Conservation (phyloP, 352 stramenopile genomes). For the Phytophthora fragariae region DNA sequence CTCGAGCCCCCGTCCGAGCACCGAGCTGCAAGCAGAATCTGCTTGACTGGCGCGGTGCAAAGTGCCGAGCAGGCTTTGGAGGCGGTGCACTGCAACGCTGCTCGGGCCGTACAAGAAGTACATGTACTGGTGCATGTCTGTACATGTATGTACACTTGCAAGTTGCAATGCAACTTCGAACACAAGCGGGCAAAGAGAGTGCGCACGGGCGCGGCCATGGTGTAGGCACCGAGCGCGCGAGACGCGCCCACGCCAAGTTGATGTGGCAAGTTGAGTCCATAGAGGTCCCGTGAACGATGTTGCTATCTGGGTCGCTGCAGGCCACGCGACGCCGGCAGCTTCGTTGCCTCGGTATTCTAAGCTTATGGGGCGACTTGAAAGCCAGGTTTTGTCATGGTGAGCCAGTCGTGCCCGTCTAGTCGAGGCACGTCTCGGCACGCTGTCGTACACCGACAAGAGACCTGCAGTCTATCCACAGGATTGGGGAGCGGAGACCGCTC, state of each 20-base stretch:
- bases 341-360: no score
- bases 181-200: conserved; percentile 33
- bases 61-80: conserved; percentile 19
- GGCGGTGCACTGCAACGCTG: conserved; percentile 14
- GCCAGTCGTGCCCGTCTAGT: conserved; percentile 16
- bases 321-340: no score
- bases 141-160: not conserved
- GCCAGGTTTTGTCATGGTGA: conserved; percentile 12
- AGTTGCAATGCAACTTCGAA: conserved; percentile 10
- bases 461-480: conserved; percentile 18
- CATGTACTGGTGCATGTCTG: no score
- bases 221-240: conserved; percentile 10
- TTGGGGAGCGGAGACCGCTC: conserved; percentile 18
- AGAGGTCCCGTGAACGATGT: not conserved
- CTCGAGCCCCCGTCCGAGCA: conserved; percentile 25
- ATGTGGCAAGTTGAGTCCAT: not conserved
- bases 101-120: conserved; percentile 1
- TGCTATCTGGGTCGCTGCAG: not conserved
- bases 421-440: conserved; percentile 13
- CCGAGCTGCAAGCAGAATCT: conserved; percentile 29
- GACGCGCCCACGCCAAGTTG: not conserved
- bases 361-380: no score
- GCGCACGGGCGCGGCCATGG: conserved; percentile 15
- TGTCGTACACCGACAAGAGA: conserved; percentile 34
- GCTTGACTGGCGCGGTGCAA: conserved; percentile 13